These are phyloP conservation scores for Thinopyrum obtusiflorum DNA, from an alignment of 202 grass and related monocot genomes.

Conservation along the genomic window DNA sequence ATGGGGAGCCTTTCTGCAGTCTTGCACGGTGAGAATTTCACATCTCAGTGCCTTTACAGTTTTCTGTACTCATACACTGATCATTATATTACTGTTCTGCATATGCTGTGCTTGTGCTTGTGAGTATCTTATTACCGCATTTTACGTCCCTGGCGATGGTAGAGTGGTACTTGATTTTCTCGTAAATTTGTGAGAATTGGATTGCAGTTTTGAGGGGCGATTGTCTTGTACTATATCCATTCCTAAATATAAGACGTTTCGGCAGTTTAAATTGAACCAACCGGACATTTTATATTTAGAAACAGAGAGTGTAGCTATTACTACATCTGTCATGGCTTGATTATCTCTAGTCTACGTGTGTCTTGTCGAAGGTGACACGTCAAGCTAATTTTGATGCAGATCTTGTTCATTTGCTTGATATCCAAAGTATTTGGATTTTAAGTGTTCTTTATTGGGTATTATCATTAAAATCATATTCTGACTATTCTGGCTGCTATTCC, in stretches of 20 bases:
- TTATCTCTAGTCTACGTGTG: conserved; percentile 8
- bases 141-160: conserved; percentile 6
- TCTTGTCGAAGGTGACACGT: conserved; percentile 3
- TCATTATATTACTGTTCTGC: background rate
- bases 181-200: background rate
- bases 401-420: conserved; percentile 17
- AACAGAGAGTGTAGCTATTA: no score
- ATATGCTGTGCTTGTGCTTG: background rate
- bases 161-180: background rate
- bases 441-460: conserved; percentile 3
- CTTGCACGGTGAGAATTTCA: conserved; percentile 61
- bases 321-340: background rate
- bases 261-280: no score
- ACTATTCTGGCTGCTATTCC: background rate
- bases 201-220: background rate
- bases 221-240: background rate
- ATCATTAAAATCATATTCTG: background rate
- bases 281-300: no score
- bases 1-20: conserved; percentile 74
- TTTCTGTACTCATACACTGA: conserved; percentile 2
- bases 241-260: no score
- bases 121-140: background rate
- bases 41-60: background rate
- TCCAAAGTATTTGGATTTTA: background rate
- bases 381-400: background rate